phyloP scores from a whole-genome alignment of 1,284 basidiomycete genomes.

The Fomitopsis schrenkii region DNA sequence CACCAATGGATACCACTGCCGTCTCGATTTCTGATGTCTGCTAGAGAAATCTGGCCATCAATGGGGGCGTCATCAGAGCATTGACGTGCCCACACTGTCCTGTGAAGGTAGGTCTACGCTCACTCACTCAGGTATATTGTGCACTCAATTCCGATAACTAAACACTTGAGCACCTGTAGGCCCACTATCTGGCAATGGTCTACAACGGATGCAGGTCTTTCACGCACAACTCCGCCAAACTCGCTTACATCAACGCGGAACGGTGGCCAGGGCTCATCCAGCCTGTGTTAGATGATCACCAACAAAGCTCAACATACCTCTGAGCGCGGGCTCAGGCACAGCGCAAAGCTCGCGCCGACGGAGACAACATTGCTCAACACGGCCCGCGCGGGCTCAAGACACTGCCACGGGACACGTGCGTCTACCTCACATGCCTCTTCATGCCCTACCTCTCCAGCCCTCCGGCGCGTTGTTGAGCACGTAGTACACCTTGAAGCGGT shows the following conservation, averaged over 20 bases:
- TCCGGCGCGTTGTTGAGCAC: conserved; percentile 92
- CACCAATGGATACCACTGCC: conserved; percentile 44
- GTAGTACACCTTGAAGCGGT: conserved; percentile 82
- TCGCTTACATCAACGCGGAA: conserved; percentile 73
- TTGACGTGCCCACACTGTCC: conserved; percentile 55
- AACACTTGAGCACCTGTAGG: conserved; percentile 54
- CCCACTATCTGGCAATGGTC: conserved; percentile 62
- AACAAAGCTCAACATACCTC: background rate
- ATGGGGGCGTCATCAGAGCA: conserved; percentile 71
- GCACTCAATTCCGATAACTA: conserved; percentile 24
- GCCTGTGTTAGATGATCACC: conserved; percentile 57
- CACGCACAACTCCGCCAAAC: conserved; percentile 62
- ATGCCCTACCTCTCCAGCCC: conserved; percentile 70
- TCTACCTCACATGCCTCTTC: conserved; percentile 60
- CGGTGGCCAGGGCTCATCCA: conserved; percentile 78
- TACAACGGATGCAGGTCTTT: conserved; percentile 65
- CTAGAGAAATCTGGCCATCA: conserved; percentile 71
- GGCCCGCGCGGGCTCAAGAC: conserved; percentile 23
- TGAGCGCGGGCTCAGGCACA: background rate
- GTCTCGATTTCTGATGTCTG: conserved; percentile 65
- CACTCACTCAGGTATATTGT: background rate
- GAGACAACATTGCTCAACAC: conserved; percentile 14
- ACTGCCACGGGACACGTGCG: conserved; percentile 54
- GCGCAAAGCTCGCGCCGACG: conserved; percentile 5
- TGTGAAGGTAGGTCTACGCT: conserved; percentile 50